Evolutionary conservation across 2,329 filamentous ascomycete species (phyloP), one percentile per base, ranked within the genome.

Genomic region (Neurospora sp.): DNA sequence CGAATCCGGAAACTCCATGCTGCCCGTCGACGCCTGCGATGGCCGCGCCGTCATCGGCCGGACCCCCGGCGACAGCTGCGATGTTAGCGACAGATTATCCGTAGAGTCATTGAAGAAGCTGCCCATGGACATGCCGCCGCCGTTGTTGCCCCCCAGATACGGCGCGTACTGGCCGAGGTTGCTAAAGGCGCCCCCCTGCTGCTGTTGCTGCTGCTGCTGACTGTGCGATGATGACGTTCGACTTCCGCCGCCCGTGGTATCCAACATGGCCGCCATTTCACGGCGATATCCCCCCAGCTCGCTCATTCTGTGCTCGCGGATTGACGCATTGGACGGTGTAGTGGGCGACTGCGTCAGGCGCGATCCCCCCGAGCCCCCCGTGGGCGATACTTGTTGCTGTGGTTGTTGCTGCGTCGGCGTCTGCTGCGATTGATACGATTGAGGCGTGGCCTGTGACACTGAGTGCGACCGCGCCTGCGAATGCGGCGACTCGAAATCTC

Each of bases 101-200:
- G 86, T 90, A 40, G 90, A 92, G 77, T 93, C 90, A 79, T 93
- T 89, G 80, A 88, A 91, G 80, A 93, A 93, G 78, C 84, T 91
- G 72, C 76, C 72, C 73, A 73, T 66, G 76, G 76, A 79, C 67
- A 77, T 79, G 70, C 81, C 66, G 70, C 78, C 75, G 68, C 70
- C 76, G 72, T 76, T 80, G 77, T 79, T 81, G 69, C 79, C 76
- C 70, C 83, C 80, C 83, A 86, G 86, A 87, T 87, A 90, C 38
- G 89, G 86, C 74, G 85, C 82, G 74, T 86, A 81, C 77, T 86
- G 88, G 71, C 84, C 81, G 71, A 83, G 82, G 43, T 83, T 81
- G 52, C 23, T 62, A 28, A 62, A 62, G 52, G 52, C 28, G 15
- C 52, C 52, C 52, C 52, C 52, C 28, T 62, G 52, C 84, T 84